Evolutionary conservation across 2,329 filamentous ascomycete species (phyloP).

Genomic region (Verticillium klebahnii): DNA sequence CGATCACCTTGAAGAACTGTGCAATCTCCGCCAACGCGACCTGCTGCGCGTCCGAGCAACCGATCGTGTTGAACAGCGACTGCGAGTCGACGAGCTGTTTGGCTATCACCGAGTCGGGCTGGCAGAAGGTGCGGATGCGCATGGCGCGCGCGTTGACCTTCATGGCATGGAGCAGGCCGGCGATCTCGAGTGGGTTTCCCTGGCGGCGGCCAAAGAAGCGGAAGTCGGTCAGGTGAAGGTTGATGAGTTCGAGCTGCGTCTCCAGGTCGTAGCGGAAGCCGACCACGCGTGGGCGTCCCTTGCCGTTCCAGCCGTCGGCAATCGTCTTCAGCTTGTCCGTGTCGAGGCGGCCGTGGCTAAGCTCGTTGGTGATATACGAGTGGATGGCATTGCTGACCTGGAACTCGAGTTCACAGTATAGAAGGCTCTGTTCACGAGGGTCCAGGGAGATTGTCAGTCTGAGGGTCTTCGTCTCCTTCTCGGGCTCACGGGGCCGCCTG

Average conservation of each 20-base stretch:
- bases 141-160: slow-evolving; percentile 47
- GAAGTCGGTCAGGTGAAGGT: slow-evolving; percentile 45
- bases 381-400: slow-evolving; percentile 46
- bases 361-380: slow-evolving; percentile 46
- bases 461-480: slow-evolving; percentile 21
- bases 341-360: slow-evolving; percentile 50
- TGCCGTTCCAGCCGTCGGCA: slow-evolving; percentile 45
- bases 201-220: slow-evolving; percentile 48
- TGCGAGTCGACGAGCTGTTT: slow-evolving; percentile 53
- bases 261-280: slow-evolving; percentile 57
- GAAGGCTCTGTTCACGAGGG: slow-evolving; percentile 51
- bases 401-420: slow-evolving; percentile 57
- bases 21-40: slow-evolving; percentile 43
- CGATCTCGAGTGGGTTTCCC: slow-evolving; percentile 35
- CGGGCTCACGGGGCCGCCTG: slow-evolving; percentile 23
- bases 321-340: slow-evolving; percentile 46
- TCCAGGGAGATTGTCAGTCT: slow-evolving; percentile 45
- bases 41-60: slow-evolving; percentile 37
- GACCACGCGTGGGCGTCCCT: slow-evolving; percentile 49
- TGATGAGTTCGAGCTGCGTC: slow-evolving; percentile 53
- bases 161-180: slow-evolving; percentile 46
- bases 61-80: slow-evolving; percentile 44
- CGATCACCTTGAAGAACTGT: slow-evolving; percentile 48
- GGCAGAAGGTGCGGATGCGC: slow-evolving; percentile 51
- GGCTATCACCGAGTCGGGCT: slow-evolving; percentile 52